Base-by-base conservation (phyloP, 2,329 filamentous ascomycete species). In the Didymella sp. region DNA sequence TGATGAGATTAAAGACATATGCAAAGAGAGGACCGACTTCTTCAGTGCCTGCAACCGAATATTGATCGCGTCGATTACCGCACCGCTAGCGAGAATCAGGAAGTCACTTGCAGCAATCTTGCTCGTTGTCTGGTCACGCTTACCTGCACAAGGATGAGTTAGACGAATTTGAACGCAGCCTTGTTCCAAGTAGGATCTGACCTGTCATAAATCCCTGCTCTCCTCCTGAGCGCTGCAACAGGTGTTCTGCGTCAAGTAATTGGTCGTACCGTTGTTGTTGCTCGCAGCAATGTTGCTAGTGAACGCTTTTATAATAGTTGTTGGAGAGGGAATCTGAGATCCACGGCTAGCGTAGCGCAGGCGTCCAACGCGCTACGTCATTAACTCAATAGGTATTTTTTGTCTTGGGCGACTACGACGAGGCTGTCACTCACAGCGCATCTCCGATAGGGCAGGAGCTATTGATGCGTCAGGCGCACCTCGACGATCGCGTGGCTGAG, bases 131-230 rank as follows among this genome's bases (percentile, higher is more conserved):
- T 74, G 56, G n/a, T 63, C 69, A 44, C 79, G 72, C 7, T 74
- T 64, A 12, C 76, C 62, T 78, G 75, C 6, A 80, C 67, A 0
- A 71, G 62, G 0, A 62, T 66, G 1, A 70, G 60, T 45, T 77
- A 71, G 0, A 73, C 69, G 56, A 77, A 80, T 63, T 72, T 69
- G 63, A 81, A 81, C 8, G 66, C 67, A 24, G 67, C 67, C 56
- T 80, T 73, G 2, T 68, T 68, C 78, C 77, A 81, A 0, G 73
- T 73, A 1, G 71, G 70, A 30, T n/a, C 69, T 65, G 46, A 44
- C 41, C 25, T 80, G 72, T 79, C 79, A 81, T 2, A 77, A 80
- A 67, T 81, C 81, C 0, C 78, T 77, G 28, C 70, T 76, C 42
- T 64, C 49, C 53, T 61, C 67, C 56, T 64, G 59, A 6, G 51